These are phyloP conservation scores for Alternaria viburni DNA, from an alignment of 2,329 filamentous ascomycete genomes.

Conservation along the genomic window DNA sequence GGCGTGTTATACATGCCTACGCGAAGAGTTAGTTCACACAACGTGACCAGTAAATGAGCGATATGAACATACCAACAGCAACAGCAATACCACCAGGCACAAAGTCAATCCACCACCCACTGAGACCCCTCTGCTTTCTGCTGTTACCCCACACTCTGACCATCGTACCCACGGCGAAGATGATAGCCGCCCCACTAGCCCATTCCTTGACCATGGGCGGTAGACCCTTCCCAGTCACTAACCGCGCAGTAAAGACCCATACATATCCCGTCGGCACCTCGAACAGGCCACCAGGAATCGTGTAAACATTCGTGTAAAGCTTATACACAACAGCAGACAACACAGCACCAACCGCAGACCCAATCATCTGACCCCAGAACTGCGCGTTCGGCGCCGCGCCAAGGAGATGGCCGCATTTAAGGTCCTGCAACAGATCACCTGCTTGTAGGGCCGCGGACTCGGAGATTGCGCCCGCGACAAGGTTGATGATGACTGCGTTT, in stretches of 20 bases:
- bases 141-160: constrained; percentile 60
- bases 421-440: constrained; percentile 94
- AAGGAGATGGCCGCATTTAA: constrained; percentile 93
- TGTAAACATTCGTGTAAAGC: constrained; percentile 88
- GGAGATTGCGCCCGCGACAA: constrained; percentile 88
- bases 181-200: constrained; percentile 72
- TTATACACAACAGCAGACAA: constrained; percentile 87
- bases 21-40: neutral
- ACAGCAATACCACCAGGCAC: constrained; percentile 95
- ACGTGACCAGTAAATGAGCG: neutral
- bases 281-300: constrained; percentile 86
- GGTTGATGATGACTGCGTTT: constrained; percentile 91
- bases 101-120: constrained; percentile 70
- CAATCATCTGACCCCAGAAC: constrained; percentile 95
- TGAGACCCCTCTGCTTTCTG: constrained; percentile 41
- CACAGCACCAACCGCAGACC: constrained; percentile 82
- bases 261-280: constrained; percentile 94
- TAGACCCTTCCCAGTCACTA: constrained; percentile 89
- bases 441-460: constrained; percentile 89
- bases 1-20: constrained; percentile 96
- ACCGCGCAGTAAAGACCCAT: constrained; percentile 93
- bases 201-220: constrained; percentile 84
- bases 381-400: constrained; percentile 93
- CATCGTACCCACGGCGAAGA: constrained; percentile 76
- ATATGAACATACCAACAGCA: constrained; percentile 74